Evolutionary conservation across 176 grass and related monocot species (phyloP), one percentile per base, ranked within the genome.

Genomic region (Lolium perenne): DNA sequence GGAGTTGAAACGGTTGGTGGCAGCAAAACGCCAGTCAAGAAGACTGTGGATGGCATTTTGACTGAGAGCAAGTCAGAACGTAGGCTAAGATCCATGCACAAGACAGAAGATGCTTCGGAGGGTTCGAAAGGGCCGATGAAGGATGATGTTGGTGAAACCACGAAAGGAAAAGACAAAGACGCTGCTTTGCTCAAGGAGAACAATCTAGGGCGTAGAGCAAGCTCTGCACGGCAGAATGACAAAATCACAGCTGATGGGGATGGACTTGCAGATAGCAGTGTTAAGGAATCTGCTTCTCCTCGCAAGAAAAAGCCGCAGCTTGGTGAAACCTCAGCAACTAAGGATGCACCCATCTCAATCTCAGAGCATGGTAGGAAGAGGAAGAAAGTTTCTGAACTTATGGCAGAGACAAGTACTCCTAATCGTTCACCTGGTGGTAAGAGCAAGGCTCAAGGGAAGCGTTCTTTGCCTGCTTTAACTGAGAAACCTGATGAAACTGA

Each of bases 341-440:
- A 80, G 51, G 26, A 74, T 23, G n/a, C 6, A 14, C 29, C 61
- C 21, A 87, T 84, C 26, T 84, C 80, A 48, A 81, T 91, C 80
- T 91, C 85, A 50, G 89, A 84, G 81, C 49, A 80, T 83, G 85
- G 85, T 59, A 91, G 80, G 68, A 91, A 91, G 71, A 91, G 50
- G 69, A 91, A 91, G 68, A 91, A 87, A 51, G 67, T 91, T 87
- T 80, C 82, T 81, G 89, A 91, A 87, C 89, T 91, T 51, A 76
- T 91, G 89, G 60, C 53, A 84, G 85, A 63, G 58, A 55, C 51
- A 81, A 77, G 11, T 49, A 81, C 8, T 1, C 40, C 81, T 80
- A 77, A 80, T 46, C 60, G 69, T 84, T 38, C 69, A 68, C 23
- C 53, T 23, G 70, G 43, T 87, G 69, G 61, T 76, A 84, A 87